Conservation (phyloP, 202 grass and related monocot species). For the Schoenoplectus tabernaemontani region DNA sequence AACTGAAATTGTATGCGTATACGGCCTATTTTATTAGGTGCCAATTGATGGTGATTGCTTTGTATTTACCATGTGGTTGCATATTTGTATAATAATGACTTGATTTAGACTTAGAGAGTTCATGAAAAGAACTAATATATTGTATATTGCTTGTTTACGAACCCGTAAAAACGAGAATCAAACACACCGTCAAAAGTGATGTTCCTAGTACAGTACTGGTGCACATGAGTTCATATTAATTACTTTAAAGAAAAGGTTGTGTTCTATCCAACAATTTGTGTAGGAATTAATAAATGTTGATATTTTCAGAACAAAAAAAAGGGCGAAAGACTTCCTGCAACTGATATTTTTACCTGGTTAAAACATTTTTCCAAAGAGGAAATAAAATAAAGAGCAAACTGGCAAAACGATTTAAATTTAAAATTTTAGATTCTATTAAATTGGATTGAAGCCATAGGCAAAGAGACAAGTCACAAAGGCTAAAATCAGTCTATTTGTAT, state of each 20-base stretch:
- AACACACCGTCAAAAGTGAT: too few species aligned
- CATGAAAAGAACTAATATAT: background rate
- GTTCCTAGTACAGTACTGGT: too few species aligned
- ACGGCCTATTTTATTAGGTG: background rate
- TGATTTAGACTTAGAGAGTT: background rate
- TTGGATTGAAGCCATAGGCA: background rate
- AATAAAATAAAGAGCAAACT: background rate
- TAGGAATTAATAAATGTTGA: background rate
- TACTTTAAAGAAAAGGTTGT: background rate
- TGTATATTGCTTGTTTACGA: background rate
- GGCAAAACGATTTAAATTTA: background rate
- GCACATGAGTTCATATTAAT: too few species aligned
- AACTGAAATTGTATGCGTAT: too few species aligned
- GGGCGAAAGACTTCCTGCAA: background rate
- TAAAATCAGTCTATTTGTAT: background rate
- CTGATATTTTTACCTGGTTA: background rate
- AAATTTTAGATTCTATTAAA: background rate
- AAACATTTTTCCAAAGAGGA: too few species aligned
- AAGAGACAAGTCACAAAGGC: slow-evolving; percentile 17
- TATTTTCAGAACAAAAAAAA: too few species aligned
- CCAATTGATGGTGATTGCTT: background rate
- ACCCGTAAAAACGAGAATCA: background rate
- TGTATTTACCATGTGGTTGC: background rate
- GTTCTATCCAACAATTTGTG: background rate
- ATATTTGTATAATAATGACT: background rate